These are phyloP conservation scores for Dendrobium nobile DNA, from an alignment of 106 monocot species.

Conservation along the genomic window DNA sequence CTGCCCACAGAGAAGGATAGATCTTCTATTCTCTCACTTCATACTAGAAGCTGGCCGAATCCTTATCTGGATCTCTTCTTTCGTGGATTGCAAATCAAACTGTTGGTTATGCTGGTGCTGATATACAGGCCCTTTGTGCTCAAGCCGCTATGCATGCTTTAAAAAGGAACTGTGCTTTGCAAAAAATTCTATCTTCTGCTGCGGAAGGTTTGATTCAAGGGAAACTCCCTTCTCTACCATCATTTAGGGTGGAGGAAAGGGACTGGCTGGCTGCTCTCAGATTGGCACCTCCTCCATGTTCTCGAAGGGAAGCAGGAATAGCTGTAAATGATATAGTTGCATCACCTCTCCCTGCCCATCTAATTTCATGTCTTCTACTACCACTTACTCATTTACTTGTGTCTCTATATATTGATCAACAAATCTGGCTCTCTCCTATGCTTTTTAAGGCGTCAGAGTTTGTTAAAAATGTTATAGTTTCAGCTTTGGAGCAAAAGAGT, in stretches of 20 bases:
- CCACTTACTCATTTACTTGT: slow-evolving; percentile 49
- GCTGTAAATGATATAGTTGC: slow-evolving; percentile 78
- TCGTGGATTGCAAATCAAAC: slow-evolving; percentile 78
- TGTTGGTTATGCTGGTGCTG: slow-evolving; percentile 92
- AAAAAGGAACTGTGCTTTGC: slow-evolving; percentile 72
- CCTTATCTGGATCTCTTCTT: slow-evolving; percentile 59
- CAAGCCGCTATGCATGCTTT: slow-evolving; percentile 91
- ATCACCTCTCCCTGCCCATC: slow-evolving; percentile 54
- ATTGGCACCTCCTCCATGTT: slow-evolving; percentile 87
- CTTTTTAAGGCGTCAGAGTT: slow-evolving; percentile 43
- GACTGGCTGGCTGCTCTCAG: slow-evolving; percentile 85
- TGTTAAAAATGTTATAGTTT: slow-evolving; percentile 36
- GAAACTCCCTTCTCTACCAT: slow-evolving; percentile 52
- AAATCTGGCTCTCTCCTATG: slow-evolving; percentile 68
- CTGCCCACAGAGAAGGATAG: slow-evolving; percentile 75
- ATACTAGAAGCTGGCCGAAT: slow-evolving; percentile 82
- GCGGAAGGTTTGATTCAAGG: slow-evolving; percentile 38
- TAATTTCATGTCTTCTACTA: slow-evolving; percentile 56
- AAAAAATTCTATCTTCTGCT: slow-evolving; percentile 54
- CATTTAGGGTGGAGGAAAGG: slow-evolving; percentile 61
- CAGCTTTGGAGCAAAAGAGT: slow-evolving; percentile 44
- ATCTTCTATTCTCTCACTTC: slow-evolving; percentile 81
- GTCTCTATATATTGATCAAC: slow-evolving; percentile 54
- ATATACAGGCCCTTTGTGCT: slow-evolving; percentile 83
- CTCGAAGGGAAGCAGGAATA: slow-evolving; percentile 80